Percentiles rank a stretch among this genome's conserved stretches.
These are phyloP conservation scores for Rhizoctonia solani DNA, from an alignment of 1,284 basidiomycete species.

Conservation along the genomic window DNA sequence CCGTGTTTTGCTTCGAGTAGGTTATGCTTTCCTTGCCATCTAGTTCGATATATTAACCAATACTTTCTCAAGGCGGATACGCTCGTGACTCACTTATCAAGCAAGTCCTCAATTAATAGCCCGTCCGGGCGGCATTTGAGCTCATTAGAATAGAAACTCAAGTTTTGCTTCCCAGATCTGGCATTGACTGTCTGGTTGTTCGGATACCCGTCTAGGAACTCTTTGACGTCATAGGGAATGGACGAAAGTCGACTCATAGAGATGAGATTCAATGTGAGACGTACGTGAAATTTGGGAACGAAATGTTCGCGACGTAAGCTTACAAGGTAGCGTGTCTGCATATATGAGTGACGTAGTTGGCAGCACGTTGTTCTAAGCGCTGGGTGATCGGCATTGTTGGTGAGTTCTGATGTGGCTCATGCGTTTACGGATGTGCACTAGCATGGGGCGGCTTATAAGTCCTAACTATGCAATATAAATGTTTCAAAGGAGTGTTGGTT, in stretches of 20 bases:
- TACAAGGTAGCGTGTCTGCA: too few relatives aligned
- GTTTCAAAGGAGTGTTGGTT: too few relatives aligned
- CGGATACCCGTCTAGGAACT: conserved; percentile 68
- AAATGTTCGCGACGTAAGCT: neutral
- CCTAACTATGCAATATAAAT: too few relatives aligned
- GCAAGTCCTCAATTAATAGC: conserved; percentile 64
- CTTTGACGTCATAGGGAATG: conserved; percentile 60
- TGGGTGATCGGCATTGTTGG: too few relatives aligned
- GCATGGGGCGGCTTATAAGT: too few relatives aligned
- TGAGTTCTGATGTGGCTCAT: too few relatives aligned
- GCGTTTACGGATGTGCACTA: too few relatives aligned
- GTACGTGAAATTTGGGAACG: neutral
- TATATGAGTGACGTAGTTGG: too few relatives aligned
- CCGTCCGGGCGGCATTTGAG: conserved; percentile 64
- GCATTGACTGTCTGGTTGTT: conserved; percentile 47
- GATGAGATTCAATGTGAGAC: neutral
- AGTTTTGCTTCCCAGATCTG: conserved; percentile 51
- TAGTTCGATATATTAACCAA: conserved; percentile 40
- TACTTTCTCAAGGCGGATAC: neutral
- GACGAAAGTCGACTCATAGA: neutral
- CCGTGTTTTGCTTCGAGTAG: conserved; percentile 71
- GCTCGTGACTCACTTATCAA: conserved; percentile 53
- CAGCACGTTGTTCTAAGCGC: too few relatives aligned
- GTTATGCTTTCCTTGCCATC: conserved; percentile 66
- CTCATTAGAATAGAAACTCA: conserved; percentile 66